Percentiles rank a stretch among this genome's conserved stretches.
Evolutionary conservation across 2,329 filamentous ascomycete species (phyloP).

Genomic region (Xylaria sp.): DNA sequence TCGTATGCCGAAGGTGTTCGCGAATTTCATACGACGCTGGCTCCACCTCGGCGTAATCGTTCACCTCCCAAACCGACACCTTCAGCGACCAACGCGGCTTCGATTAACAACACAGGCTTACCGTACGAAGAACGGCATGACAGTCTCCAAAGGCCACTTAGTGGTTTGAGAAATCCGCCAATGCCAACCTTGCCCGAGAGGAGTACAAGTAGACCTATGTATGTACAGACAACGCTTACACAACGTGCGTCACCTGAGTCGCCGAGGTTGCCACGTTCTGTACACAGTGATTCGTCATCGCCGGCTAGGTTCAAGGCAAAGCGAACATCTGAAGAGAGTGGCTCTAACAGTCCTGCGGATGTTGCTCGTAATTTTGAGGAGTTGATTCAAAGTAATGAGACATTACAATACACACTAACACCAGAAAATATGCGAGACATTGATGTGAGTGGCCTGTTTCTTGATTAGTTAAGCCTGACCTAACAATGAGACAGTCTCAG

Average conservation of each 20-base stretch:
- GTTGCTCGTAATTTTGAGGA: constrained; percentile 78
- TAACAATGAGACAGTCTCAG: constrained; percentile 51
- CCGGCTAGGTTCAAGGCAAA: constrained; percentile 63
- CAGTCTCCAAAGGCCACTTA: constrained; percentile 38
- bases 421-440: constrained; percentile 82
- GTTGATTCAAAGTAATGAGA: constrained; percentile 83
- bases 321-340: constrained; percentile 68
- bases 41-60: constrained; percentile 41
- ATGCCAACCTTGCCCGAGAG: constrained; percentile 49
- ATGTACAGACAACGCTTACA: constrained; percentile 36
- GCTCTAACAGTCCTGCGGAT: constrained; percentile 61
- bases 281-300: constrained; percentile 61
- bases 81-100: constrained; percentile 41
- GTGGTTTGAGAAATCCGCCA: constrained; percentile 41
- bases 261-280: constrained; percentile 49
- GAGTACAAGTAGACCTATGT: constrained; percentile 43
- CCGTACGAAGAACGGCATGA: constrained; percentile 42
- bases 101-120: constrained; percentile 32
- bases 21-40: constrained; percentile 27
- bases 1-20: constrained; percentile 32
- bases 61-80: constrained; percentile 34
- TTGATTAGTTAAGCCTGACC: constrained; percentile 30
- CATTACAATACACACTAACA: constrained; percentile 83
- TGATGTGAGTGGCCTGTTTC: constrained; percentile 64
- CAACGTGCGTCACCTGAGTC: constrained; percentile 46